Percentiles rank a stretch among this genome's conserved stretches.
These are phyloP conservation scores for Zymoseptoria crescenta DNA, from an alignment of 2,329 filamentous ascomycete genomes.

Conservation along the genomic window DNA sequence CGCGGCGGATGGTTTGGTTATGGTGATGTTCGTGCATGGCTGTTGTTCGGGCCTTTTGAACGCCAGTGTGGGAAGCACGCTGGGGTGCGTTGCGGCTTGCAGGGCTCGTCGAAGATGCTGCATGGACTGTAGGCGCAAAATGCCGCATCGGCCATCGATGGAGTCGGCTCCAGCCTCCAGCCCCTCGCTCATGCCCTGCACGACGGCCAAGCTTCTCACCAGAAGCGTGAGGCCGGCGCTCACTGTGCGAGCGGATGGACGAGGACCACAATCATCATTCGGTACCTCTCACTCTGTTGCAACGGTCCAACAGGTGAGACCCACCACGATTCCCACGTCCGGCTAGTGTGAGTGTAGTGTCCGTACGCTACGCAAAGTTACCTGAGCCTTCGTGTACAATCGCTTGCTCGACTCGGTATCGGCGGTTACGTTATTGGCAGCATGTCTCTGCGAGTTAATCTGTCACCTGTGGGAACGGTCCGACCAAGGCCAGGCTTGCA, in stretches of 20 bases:
- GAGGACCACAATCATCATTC: background rate
- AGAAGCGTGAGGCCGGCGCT: background rate
- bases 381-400: background rate
- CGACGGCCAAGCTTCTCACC: background rate
- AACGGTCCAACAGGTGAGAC: background rate
- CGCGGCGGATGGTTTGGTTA: background rate
- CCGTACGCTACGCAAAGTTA: background rate
- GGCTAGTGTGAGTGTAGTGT: background rate
- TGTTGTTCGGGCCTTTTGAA: background rate
- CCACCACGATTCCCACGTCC: background rate
- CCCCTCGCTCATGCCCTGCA: background rate
- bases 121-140: background rate
- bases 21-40: background rate
- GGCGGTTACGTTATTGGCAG: slow-evolving; percentile 15
- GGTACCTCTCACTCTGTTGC: background rate
- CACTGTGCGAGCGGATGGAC: background rate
- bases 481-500: slow-evolving; percentile 11
- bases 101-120: background rate
- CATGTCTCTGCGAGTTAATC: slow-evolving; percentile 1
- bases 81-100: background rate
- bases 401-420: slow-evolving; percentile 6
- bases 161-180: background rate
- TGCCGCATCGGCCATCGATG: background rate
- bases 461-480: slow-evolving; percentile 9
- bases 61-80: background rate